phyloP scores from a whole-genome alignment of 768 basidiomycete genomes.

The Gelatoporia subvermispora region DNA sequence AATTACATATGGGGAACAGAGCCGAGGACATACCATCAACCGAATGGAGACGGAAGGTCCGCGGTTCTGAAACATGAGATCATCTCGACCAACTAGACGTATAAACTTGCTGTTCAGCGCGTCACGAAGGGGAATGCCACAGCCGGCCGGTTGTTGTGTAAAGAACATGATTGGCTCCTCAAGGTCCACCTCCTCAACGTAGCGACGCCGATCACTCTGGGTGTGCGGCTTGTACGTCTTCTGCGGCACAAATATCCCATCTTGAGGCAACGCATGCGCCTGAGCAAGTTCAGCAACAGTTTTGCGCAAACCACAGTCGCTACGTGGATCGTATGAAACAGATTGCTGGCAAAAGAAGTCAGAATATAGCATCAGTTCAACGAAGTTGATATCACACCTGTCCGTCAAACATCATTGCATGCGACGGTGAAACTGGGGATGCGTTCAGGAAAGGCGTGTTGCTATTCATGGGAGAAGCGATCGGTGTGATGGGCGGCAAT shows the following conservation, averaged over 20 bases:
- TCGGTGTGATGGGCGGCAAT: slow-evolving; percentile 5
- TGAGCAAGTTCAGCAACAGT: slow-evolving; percentile 14
- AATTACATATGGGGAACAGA: slow-evolving; percentile 3
- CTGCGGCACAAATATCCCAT: slow-evolving; percentile 50
- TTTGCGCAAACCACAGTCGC: neutral
- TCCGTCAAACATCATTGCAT: neutral
- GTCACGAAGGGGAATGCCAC: slow-evolving; percentile 60
- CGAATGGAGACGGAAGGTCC: slow-evolving; percentile 80
- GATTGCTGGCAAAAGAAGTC: too few species aligned
- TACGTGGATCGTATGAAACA: neutral
- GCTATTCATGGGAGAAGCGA: neutral
- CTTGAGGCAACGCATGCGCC: slow-evolving; percentile 7
- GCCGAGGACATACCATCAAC: slow-evolving; percentile 48
- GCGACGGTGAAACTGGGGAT: slow-evolving; percentile 3
- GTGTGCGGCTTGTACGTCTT: slow-evolving; percentile 72
- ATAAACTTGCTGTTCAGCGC: slow-evolving; percentile 57
- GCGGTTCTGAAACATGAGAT: slow-evolving; percentile 63
- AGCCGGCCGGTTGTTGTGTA: slow-evolving; percentile 46
- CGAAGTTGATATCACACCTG: neutral
- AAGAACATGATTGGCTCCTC: slow-evolving; percentile 63
- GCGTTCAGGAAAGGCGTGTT: slow-evolving; percentile 3
- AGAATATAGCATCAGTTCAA: neutral
- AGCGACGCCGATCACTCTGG: slow-evolving; percentile 69
- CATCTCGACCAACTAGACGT: slow-evolving; percentile 52
- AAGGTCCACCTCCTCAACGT: slow-evolving; percentile 65